These are phyloP conservation scores for Byssoonygena ceratinophila DNA, from an alignment of 2,329 filamentous ascomycete genomes.

Conservation along the genomic window DNA sequence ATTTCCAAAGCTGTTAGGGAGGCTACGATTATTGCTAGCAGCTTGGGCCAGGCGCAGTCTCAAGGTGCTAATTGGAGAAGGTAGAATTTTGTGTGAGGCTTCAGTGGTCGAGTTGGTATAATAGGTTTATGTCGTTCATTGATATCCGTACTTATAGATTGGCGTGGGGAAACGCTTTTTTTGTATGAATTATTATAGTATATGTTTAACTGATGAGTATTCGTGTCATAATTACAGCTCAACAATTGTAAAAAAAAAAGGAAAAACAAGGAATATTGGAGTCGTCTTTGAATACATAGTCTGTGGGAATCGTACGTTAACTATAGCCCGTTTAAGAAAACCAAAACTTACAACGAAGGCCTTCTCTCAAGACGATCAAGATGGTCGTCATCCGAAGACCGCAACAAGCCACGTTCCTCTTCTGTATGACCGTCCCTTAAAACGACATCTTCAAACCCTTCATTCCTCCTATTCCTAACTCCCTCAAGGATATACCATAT, in stretches of 20 bases:
- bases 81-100: background rate
- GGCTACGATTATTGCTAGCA: conserved; percentile 48
- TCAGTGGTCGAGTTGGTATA: too few species aligned
- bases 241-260: background rate
- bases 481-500: conserved; percentile 87
- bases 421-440: conserved; percentile 23
- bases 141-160: background rate
- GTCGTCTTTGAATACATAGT: background rate
- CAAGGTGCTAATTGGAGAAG: conserved; percentile 41
- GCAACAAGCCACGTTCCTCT: conserved; percentile 32
- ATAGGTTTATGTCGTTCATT: too few species aligned
- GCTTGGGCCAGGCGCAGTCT: conserved; percentile 44
- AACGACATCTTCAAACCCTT: conserved; percentile 23
- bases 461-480: conserved; percentile 45
- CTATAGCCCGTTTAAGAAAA: background rate
- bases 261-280: background rate
- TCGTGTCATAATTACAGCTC: background rate
- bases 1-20: conserved; percentile 48
- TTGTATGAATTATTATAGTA: background rate
- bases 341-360: conserved; percentile 11
- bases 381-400: conserved; percentile 22
- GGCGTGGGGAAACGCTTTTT: background rate
- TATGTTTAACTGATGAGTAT: background rate
- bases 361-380: conserved; percentile 9
- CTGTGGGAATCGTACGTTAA: conserved; percentile 4